Evolutionary conservation across 1,284 basidiomycete species (phyloP).

Genomic region (Sanghuangporus baumii): DNA sequence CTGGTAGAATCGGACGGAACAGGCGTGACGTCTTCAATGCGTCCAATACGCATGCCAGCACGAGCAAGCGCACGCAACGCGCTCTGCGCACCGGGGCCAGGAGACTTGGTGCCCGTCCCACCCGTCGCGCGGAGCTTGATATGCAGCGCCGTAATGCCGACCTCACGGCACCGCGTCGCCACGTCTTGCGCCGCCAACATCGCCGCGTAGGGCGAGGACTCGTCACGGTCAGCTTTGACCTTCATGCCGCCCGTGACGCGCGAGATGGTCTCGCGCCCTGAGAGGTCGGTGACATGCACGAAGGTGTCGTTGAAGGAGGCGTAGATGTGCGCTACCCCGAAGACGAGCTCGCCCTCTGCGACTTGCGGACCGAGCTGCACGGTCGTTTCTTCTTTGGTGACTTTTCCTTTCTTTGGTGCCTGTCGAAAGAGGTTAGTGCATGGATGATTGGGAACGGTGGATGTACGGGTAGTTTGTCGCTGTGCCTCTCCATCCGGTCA

Average conservation of each 20-base stretch:
- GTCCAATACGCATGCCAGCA: constrained; percentile 97
- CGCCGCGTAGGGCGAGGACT: constrained; percentile 98
- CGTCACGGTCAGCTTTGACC: constrained; percentile 99
- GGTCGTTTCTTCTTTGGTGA: constrained; percentile 71
- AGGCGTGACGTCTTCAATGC: constrained; percentile 97
- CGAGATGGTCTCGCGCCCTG: constrained; percentile 98
- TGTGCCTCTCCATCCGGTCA: background rate
- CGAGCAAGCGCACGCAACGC: constrained; percentile 98
- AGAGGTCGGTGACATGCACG: constrained; percentile 98
- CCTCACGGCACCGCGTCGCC: constrained; percentile 94
- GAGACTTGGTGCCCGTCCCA: constrained; percentile 98
- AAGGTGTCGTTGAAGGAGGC: constrained; percentile 99
- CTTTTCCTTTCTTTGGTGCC: constrained; percentile 78
- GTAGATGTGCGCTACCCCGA: constrained; percentile 95
- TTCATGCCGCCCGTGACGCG: constrained; percentile 99
- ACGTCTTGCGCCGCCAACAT: constrained; percentile 99
- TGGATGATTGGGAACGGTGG: background rate
- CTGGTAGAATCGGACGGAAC: constrained; percentile 96
- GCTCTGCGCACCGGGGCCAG: constrained; percentile 96
- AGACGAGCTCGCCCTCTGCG: constrained; percentile 91
- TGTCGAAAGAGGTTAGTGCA: constrained; percentile 25
- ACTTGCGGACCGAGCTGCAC: constrained; percentile 92
- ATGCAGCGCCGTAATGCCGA: constrained; percentile 96
- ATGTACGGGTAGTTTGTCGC: background rate
- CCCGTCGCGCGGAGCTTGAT: constrained; percentile 98